Base-by-base conservation (phyloP, 148 eudicot species). In the Vaccinium myrtillus region DNA sequence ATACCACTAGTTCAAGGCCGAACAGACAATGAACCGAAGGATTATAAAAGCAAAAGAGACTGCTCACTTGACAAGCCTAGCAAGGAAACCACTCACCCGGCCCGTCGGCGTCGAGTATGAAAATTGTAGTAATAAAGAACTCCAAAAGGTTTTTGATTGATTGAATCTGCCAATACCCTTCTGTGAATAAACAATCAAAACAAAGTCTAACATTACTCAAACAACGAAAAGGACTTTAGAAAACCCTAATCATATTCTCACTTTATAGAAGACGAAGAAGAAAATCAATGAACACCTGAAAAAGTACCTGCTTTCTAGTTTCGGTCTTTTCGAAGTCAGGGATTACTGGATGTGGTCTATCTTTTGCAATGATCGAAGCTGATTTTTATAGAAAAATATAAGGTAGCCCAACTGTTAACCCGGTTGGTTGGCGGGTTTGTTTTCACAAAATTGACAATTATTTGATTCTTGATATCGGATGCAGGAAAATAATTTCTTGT, bases 1-100 rank as follows among this genome's bases (percentile, higher is more conserved):
- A 21, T 1, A n/a, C 67, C 10, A 21, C 10, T 8, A 63, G 12
- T 63, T 63, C 27, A n/a, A 63, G 69, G 69, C 23, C 69, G 69
- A 63, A 63, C 69, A 63, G 69, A 63, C 69, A 63, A 63, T 63
- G 69, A 63, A 63, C n/a, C 27, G 2, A 63, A 63, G 69, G 69
- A 63, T 10, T 63, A 63, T 21, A n/a, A 23, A 63, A n/a, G 69
- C 69, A 63, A 63, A 21, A 63, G 67, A 63, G 69, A 63, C 69
- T 63, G 69, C 69, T 63, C 69, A n/a, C 69, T 63, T 1, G 27
- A n/a, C 69, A 63, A 63, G 69, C 69, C 1, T 63, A n/a, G 69
- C 69, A 63, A 8, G 69, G 13, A 63, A 63, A 21, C 69, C 69
- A 63, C 69, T 63, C 69, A 63, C 69, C 69, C 23, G 23, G 7